Evolutionary conservation across 805 yeast genomes (phyloP).

Genomic region (Candida maesae): DNA sequence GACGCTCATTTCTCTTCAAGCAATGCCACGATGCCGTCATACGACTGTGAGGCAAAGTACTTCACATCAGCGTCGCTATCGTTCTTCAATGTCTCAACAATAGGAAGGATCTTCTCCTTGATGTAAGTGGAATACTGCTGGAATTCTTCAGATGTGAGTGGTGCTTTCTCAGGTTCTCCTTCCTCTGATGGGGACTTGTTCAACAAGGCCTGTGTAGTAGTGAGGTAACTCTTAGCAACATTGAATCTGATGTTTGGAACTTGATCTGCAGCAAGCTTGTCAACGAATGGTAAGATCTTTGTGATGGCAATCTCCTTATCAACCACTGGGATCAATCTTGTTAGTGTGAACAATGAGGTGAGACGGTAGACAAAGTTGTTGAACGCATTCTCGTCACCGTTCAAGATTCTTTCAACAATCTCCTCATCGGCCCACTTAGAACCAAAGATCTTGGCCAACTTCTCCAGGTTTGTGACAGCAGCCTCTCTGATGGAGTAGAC

Average conservation of each 20-base stretch:
- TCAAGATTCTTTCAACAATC: conserved; percentile 71
- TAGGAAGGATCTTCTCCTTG: conserved; percentile 52
- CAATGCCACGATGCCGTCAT: conserved; percentile 29
- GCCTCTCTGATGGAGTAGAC: conserved; percentile 97
- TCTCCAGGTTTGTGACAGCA: conserved; percentile 79
- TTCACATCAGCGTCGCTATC: conserved; percentile 90
- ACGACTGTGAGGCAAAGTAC: conserved; percentile 71
- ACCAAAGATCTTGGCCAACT: conserved; percentile 83
- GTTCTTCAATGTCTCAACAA: conserved; percentile 56
- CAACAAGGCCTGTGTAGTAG: conserved; percentile 51
- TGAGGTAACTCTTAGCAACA: conserved; percentile 79
- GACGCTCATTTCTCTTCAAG: conserved; percentile 2
- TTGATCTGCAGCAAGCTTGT: conserved; percentile 65
- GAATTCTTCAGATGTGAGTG: conserved; percentile 14
- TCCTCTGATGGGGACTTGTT: conserved; percentile 18
- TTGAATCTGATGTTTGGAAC: conserved; percentile 96
- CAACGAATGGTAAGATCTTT: conserved; percentile 76
- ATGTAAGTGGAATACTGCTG: conserved; percentile 34
- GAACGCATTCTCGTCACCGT: conserved; percentile 35
- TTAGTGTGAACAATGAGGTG: conserved; percentile 84
- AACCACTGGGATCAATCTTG: conserved; percentile 76
- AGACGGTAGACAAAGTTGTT: conserved; percentile 85
- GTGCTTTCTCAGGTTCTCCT: conserved; percentile 21
- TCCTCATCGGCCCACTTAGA: conserved; percentile 89
- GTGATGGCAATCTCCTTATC: conserved; percentile 50